Evolutionary conservation across 305 asterid genomes (phyloP).

Genomic region (Solanum hybrid): DNA sequence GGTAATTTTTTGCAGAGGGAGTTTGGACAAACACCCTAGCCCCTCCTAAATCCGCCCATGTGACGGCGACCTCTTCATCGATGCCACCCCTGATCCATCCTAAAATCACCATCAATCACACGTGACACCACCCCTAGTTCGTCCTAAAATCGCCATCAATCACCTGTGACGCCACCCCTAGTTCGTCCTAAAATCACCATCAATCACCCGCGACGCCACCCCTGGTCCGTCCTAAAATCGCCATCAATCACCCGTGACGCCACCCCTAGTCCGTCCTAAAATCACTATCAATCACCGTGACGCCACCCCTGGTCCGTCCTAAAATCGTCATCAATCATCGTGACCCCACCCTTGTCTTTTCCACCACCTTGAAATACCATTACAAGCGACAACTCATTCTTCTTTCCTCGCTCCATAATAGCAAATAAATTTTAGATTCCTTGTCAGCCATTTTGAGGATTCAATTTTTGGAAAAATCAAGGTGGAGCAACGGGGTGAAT

Average conservation of each 20-base stretch:
- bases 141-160: no score
- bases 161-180: rapidly evolving
- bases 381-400: neutral
- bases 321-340: no score
- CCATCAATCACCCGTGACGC: no score
- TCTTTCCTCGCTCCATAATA: neutral
- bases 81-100: rapidly evolving
- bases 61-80: neutral
- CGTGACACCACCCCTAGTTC: neutral
- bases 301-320: neutral
- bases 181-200: no score
- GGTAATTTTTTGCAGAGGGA: neutral
- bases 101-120: no score
- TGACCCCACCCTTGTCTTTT: no score
- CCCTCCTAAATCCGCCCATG: neutral
- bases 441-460: neutral
- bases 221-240: neutral
- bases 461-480: neutral
- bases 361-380: neutral
- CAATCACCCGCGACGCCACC: no score
- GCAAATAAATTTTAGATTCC: neutral
- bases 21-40: neutral
- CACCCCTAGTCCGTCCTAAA: no score
- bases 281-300: no score
- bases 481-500: neutral